A percentile compares a stretch with the other conserved stretches of the same genome.
Evolutionary conservation across 768 basidiomycete species (phyloP).

Genomic region (Neoboletus magnificus): DNA sequence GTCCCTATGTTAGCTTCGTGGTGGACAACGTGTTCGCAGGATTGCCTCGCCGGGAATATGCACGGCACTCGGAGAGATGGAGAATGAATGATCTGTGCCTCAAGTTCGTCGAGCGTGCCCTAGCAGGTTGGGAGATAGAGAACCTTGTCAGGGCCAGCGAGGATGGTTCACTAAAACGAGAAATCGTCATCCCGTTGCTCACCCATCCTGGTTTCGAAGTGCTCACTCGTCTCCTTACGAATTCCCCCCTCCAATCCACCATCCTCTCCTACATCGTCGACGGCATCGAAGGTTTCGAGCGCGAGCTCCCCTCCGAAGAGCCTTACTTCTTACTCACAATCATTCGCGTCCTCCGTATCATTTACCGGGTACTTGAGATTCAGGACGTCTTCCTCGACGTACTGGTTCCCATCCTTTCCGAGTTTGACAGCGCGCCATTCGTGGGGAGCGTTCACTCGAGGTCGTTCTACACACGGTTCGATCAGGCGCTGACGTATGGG

Average conservation of each 20-base stretch:
- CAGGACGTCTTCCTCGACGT: constrained; percentile 91
- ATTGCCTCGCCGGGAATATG: constrained; percentile 71
- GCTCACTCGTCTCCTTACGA: constrained; percentile 73
- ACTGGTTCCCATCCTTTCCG: constrained; percentile 71
- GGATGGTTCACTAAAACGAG: constrained; percentile 48
- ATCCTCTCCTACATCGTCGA: constrained; percentile 80
- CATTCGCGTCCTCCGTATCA: constrained; percentile 75
- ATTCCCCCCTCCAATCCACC: constrained; percentile 65
- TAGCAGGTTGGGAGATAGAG: constrained; percentile 81
- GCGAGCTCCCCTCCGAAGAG: constrained; percentile 63
- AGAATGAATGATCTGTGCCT: constrained; percentile 81
- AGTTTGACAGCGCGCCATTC: constrained; percentile 54
- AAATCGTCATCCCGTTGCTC: constrained; percentile 53
- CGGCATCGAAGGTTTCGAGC: constrained; percentile 74
- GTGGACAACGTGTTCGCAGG: constrained; percentile 86
- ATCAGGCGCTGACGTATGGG: constrained; percentile 69
- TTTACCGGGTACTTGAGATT: constrained; percentile 76
- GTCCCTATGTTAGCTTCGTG: constrained; percentile 81
- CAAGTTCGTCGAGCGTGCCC: constrained; percentile 77
- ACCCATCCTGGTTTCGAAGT: constrained; percentile 87
- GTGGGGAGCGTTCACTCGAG: constrained; percentile 57
- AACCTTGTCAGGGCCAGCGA: constrained; percentile 59
- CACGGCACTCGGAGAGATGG: constrained; percentile 77
- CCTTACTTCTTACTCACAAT: constrained; percentile 73
- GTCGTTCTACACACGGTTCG: constrained; percentile 70